Conservation (phyloP, 2,329 filamentous ascomycete genomes). For the Fusarium sp. region DNA sequence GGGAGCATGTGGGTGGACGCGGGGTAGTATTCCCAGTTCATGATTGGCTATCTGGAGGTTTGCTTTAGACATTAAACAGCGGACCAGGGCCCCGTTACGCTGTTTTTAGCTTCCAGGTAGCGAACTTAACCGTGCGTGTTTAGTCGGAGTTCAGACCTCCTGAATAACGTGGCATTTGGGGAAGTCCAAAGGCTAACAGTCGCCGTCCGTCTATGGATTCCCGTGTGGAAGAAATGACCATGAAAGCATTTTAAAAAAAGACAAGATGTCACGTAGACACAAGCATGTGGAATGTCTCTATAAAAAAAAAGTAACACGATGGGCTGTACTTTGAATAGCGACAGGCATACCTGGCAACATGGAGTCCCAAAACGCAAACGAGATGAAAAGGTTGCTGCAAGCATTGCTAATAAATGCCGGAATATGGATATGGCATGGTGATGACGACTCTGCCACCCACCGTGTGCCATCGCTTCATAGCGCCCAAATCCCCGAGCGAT, state of each 20-base stretch:
- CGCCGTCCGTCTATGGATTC: not conserved
- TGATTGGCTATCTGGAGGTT: slow-evolving; percentile 33
- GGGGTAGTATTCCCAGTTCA: slow-evolving; percentile 32
- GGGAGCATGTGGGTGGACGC: slow-evolving; percentile 43
- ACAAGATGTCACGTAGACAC: not conserved
- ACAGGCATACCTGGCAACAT: not conserved
- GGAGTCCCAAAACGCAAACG: not conserved
- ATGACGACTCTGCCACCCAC: slow-evolving; percentile 23
- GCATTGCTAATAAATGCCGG: slow-evolving; percentile 13
- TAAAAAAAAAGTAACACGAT: not conserved
- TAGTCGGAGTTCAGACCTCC: slow-evolving; percentile 3
- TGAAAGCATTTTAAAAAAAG: not conserved
- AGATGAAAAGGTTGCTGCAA: slow-evolving; percentile 12
- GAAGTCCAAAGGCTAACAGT: not conserved
- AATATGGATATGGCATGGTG: slow-evolving; percentile 10
- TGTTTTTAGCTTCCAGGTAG: not conserved
- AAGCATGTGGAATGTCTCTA: not conserved
- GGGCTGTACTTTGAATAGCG: not conserved
- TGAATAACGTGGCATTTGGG: slow-evolving; percentile 29
- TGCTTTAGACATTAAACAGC: not conserved
- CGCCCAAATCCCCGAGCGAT: slow-evolving; percentile 1
- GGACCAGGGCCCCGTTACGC: not conserved
- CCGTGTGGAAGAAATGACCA: not conserved
- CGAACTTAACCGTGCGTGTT: slow-evolving; percentile 23
- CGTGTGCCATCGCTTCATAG: not conserved